phyloP scores from a whole-genome alignment of 2,329 filamentous ascomycete species.

The Monosporascus sp. region DNA sequence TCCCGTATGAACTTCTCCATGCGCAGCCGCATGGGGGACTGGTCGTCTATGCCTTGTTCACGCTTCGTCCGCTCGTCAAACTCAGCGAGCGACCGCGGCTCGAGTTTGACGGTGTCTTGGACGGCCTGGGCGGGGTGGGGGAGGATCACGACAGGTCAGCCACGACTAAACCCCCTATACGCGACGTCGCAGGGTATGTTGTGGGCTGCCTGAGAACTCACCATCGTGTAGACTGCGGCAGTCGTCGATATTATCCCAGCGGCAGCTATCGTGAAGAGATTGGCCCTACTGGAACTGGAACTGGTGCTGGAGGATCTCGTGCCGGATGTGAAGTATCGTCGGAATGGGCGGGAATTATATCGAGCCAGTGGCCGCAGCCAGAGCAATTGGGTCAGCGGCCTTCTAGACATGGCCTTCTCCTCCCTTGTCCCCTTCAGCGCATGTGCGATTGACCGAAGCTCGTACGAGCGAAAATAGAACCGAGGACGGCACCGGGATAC shows the following conservation, averaged over 20 bases:
- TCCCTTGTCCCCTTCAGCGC: not conserved
- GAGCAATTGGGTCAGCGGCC: conserved; percentile 16
- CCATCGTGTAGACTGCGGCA: conserved; percentile 17
- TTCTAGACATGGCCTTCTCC: conserved; percentile 16
- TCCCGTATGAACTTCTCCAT: conserved; percentile 97
- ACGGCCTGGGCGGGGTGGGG: conserved; percentile 28
- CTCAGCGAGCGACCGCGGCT: conserved; percentile 71
- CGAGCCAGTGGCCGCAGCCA: conserved; percentile 14
- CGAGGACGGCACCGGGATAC: not conserved
- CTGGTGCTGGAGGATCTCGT: conserved; percentile 7
- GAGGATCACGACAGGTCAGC: conserved; percentile 10
- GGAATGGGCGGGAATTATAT: conserved; percentile 10
- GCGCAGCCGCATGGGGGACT: conserved; percentile 91
- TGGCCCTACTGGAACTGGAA: conserved; percentile 9
- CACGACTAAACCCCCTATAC: not conserved
- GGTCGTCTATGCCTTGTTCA: conserved; percentile 65
- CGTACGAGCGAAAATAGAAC: not conserved
- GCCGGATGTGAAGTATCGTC: conserved; percentile 15
- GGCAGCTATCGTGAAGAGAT: conserved; percentile 11
- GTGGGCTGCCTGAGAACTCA: conserved; percentile 10
- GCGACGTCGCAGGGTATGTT: not conserved
- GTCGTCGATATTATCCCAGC: conserved; percentile 14
- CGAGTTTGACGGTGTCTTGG: conserved; percentile 42
- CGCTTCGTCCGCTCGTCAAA: conserved; percentile 77
- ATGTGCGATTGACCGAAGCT: not conserved